Base-by-base conservation (phyloP, 371 early-diverging fungal genomes). In the Gilbertella persicaria region DNA sequence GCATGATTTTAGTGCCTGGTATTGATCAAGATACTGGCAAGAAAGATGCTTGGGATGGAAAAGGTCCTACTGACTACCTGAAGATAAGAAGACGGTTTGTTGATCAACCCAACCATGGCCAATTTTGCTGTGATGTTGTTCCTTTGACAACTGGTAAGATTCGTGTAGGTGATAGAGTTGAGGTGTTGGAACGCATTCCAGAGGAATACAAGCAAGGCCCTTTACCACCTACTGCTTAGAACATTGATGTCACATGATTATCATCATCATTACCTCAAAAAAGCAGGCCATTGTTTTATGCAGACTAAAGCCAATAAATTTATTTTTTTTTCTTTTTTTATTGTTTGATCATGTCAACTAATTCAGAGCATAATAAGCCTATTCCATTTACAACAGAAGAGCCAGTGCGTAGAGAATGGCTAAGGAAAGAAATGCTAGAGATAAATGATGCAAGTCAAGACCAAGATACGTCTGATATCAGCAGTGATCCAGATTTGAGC, bases 11-110 rank as follows among this genome's bases (percentile, higher is more conserved):
- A 67, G 75, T 78, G 10, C 73, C 79, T 8, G 53, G 79, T 30
- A 65, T 78, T 36, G 43, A 78, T 50, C 79, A 78, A 48, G 79
- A 78, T 36, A 73, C 71, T 0, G 79, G 71, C 1, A 37, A 58
- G 30, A 78, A 73, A 51, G 75, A 73, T 41, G 29, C 13, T 4
- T 75, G 75, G 75, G 67, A 69, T 46, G 57, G 53, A 14, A 60
- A 64, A 38, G 66, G 71, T 1, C 62, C 65, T 1, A 45, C 58
- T 5, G 60, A 64, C 4, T 67, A 69, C 45, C 56, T 78, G 3
- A 62, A 51, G 17, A 20, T 53, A 16, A 53, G 53, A n/a, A 66
- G 75, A n/a, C 37, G 45, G 30, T 69, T 78, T 38, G 35, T 44
- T 4, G 67, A 69, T 8, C 58, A 58, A 2, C 68, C 75, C 4